Evolutionary conservation across 2,329 filamentous ascomycete genomes (phyloP).

Genomic region (Teratosphaeria nubilosa): DNA sequence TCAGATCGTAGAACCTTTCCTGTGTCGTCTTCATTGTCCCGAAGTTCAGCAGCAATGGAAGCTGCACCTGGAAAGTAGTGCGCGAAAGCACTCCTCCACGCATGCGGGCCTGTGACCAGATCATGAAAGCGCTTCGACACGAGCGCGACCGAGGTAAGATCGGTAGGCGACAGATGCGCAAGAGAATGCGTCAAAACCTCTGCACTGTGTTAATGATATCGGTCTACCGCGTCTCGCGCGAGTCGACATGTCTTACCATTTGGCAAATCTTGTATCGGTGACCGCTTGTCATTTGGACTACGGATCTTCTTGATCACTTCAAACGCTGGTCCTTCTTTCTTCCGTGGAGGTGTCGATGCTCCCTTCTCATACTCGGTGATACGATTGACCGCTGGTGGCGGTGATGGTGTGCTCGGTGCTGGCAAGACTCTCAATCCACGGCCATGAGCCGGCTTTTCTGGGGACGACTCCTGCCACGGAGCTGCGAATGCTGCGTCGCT

Average conservation of each 20-base stretch:
- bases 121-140: constrained; percentile 81
- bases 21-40: constrained; percentile 37
- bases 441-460: constrained; percentile 3
- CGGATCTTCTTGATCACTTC: constrained; percentile 41
- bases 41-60: constrained; percentile 32
- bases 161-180: constrained; percentile 78
- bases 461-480: constrained; percentile 13
- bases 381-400: constrained; percentile 36
- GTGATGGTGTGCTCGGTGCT: constrained; percentile 10
- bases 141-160: constrained; percentile 69
- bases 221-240: not conserved
- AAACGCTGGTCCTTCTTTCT: constrained; percentile 38
- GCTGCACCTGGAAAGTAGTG: constrained; percentile 78
- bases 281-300: constrained; percentile 34
- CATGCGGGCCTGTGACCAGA: constrained; percentile 81
- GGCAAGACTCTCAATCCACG: constrained; percentile 19
- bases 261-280: constrained; percentile 54
- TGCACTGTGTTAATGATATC: constrained; percentile 30
- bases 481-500: constrained; percentile 18
- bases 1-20: constrained; percentile 56
- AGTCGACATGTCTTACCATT: constrained; percentile 56
- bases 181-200: constrained; percentile 87
- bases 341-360: constrained; percentile 27
- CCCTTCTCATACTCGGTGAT: constrained; percentile 47
- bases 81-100: constrained; percentile 86